These are phyloP conservation scores for Nepenthes gracilis DNA, from an alignment of 148 eudicot species.

Conservation along the genomic window DNA sequence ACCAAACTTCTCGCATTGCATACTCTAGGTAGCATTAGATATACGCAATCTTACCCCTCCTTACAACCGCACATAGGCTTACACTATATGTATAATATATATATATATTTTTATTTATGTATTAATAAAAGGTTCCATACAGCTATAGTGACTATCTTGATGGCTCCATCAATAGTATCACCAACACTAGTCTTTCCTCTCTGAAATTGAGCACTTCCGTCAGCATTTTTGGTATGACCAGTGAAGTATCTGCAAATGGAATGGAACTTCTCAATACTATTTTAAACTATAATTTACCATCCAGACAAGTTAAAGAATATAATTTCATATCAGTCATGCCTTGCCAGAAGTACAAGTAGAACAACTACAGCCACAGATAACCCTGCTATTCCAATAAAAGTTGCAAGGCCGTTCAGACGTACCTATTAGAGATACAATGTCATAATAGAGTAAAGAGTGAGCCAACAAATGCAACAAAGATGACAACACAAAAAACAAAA, in stretches of 20 bases:
- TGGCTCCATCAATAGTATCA: slow-evolving; percentile 66
- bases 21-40: no score
- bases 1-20: background rate
- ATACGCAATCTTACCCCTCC: no score
- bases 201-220: slow-evolving; percentile 35
- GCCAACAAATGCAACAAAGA: background rate
- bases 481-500: background rate
- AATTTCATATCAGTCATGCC: slow-evolving; percentile 27
- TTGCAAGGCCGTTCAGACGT: slow-evolving; percentile 88
- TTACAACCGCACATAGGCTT: no score
- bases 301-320: background rate
- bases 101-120: no score
- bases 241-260: slow-evolving; percentile 47
- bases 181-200: slow-evolving; percentile 53
- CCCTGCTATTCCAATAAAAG: slow-evolving; percentile 84
- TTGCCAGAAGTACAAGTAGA: slow-evolving; percentile 49
- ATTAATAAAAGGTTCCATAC: slow-evolving; percentile 31
- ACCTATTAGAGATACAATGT: slow-evolving; percentile 32
- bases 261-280: background rate
- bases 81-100: no score
- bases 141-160: slow-evolving; percentile 83
- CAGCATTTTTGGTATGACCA: slow-evolving; percentile 40
- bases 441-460: slow-evolving; percentile 4
- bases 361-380: slow-evolving; percentile 66
- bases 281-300: background rate